phyloP scores from a whole-genome alignment of 2,329 filamentous ascomycete species.

The Pleoardoris graminearum region DNA sequence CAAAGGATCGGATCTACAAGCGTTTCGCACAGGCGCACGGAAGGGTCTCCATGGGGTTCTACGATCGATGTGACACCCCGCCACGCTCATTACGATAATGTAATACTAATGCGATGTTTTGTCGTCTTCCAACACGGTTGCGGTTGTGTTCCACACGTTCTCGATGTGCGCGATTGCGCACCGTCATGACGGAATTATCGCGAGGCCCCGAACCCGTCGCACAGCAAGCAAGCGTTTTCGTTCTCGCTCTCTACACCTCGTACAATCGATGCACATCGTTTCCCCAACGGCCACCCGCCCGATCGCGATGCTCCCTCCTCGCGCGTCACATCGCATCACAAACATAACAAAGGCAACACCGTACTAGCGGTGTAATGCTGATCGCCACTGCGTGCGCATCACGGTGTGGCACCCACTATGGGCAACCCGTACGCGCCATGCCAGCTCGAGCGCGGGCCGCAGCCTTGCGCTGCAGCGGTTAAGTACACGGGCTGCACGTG shows the following conservation, averaged over 20 bases:
- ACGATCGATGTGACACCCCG: neutral
- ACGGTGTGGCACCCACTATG: constrained; percentile 3
- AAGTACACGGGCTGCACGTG: constrained; percentile 8
- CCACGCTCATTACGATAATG: constrained; percentile 7
- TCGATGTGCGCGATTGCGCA: constrained; percentile 1
- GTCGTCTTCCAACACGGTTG: neutral
- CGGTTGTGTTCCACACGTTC: neutral
- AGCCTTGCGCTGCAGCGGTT: constrained; percentile 8
- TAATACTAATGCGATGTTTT: constrained; percentile 1
- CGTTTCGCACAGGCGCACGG: neutral
- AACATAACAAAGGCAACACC: neutral
- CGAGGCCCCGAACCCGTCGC: too few relatives aligned
- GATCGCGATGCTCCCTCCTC: neutral
- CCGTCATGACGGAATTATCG: neutral
- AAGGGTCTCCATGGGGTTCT: neutral
- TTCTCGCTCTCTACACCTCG: neutral
- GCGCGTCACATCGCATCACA: neutral
- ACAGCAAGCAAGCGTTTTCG: too few relatives aligned
- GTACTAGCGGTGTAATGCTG: too few relatives aligned
- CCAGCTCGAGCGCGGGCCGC: neutral
- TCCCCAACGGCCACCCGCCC: neutral
- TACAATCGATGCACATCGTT: neutral
- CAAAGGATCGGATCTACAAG: constrained; percentile 1
- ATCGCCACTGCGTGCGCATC: neutral
- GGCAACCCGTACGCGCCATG: too few relatives aligned